Base-by-base conservation (phyloP, 352 stramenopile genomes). In the Pythium volutum region DNA sequence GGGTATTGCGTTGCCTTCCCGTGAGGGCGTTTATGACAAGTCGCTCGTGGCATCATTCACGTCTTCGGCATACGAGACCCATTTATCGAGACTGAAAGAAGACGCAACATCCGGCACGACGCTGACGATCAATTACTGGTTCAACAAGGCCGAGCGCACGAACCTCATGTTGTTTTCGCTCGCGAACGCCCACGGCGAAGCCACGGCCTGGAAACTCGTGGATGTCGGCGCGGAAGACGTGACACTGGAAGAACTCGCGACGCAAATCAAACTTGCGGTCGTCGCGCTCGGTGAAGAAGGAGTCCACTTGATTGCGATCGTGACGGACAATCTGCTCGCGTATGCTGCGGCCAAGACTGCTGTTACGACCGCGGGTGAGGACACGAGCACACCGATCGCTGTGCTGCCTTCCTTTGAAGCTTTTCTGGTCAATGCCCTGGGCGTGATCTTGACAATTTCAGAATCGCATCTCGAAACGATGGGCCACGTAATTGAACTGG, bases 281-380 rank as follows among this genome's bases (percentile, higher is more conserved):
- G 53, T 67, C 8, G 38, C 61, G 11, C 67, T 93, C n/a, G 66
- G 68, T 10, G 71, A 71, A 25, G 69, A 74, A 56, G 68, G 71
- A 16, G 77, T 90, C 6, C 63, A 75, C n/a, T 63, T 93, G 42
- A 87, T 93, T 41, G 87, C 75, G 29, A 88, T 93, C 57, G 81
- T 91, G 55, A 70, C 77, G 0, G 82, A 91, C 54, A 73, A 57
- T 31, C 48, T 73, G 11, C 52, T 66, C 8, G 66, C 55, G 10
- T 73, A 66, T 39, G 66, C 66, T 14, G 66, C 66, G 15, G 60
- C 59, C 0, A 73, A 68, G 41, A 55, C 66, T 15, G 55, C 55
- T 2, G 56, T 73, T 22, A 59, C 45, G 18, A 50, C 38, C 11
- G 10, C 31, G 7, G 52, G 59, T n/a, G 60, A 68, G 26, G 54